Evolutionary conservation across 768 basidiomycete species (phyloP).

Genomic region (Naganishia antarctica): DNA sequence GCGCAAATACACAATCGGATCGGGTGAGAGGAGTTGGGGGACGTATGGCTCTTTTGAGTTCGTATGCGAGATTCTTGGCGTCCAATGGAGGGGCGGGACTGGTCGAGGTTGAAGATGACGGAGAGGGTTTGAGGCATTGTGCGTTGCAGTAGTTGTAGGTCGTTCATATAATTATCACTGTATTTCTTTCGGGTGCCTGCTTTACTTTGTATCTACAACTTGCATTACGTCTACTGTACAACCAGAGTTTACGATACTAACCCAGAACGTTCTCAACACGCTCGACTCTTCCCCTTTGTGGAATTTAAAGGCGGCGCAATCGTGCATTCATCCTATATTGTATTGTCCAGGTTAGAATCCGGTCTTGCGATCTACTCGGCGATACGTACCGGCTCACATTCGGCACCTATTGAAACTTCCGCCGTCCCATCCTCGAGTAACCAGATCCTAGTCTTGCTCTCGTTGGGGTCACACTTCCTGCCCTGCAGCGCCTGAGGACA

Average conservation of each 20-base stretch:
- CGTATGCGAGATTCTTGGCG: slow-evolving; percentile 17
- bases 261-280: neutral
- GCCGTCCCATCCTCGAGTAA: slow-evolving; percentile 25
- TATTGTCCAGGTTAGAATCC: neutral
- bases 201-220: neutral
- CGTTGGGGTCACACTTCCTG: slow-evolving; percentile 3
- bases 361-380: neutral
- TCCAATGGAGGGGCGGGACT: neutral
- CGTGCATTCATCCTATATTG: slow-evolving; percentile 27
- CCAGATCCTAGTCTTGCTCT: slow-evolving; percentile 27
- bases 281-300: slow-evolving; percentile 20
- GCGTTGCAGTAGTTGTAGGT: slow-evolving; percentile 10
- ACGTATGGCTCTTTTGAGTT: slow-evolving; percentile 14
- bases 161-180: neutral
- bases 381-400: slow-evolving; percentile 15
- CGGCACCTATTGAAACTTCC: slow-evolving; percentile 24
- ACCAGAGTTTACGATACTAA: neutral
- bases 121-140: slow-evolving; percentile 7
- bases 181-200: too few species aligned
- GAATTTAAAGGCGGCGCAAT: slow-evolving; percentile 26
- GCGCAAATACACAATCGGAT: slow-evolving; percentile 17
- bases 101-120: slow-evolving; percentile 7
- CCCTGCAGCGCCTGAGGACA: slow-evolving; percentile 29
- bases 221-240: neutral
- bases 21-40: neutral